Conservation (phyloP, 345 rosid species). For the Ricinus communis region DNA sequence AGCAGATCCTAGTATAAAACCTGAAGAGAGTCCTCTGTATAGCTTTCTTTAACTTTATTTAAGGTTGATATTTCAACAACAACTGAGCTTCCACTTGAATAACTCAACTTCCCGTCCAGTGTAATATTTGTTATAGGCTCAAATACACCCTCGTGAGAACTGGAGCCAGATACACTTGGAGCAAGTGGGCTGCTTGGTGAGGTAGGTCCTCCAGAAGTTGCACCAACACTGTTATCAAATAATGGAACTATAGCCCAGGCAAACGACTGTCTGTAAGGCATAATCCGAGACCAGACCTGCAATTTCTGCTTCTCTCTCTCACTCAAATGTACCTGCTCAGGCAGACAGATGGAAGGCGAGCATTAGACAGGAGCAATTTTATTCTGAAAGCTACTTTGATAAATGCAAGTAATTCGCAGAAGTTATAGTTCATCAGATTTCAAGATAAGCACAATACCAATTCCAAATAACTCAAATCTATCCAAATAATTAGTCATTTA, state of each 20-base stretch:
- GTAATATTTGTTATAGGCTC: slow-evolving; percentile 86
- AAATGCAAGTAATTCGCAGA: not conserved
- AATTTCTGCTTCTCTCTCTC: slow-evolving; percentile 98
- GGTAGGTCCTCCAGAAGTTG: slow-evolving; percentile 78
- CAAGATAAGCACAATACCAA: not conserved
- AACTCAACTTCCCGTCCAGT: slow-evolving; percentile 79
- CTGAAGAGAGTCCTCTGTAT: slow-evolving; percentile 94
- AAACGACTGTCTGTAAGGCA: slow-evolving; percentile 96
- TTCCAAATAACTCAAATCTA: not conserved
- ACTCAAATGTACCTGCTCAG: slow-evolving; percentile 69
- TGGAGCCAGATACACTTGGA: slow-evolving; percentile 79
- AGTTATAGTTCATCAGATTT: not conserved
- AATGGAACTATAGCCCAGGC: slow-evolving; percentile 98
- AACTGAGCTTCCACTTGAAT: slow-evolving; percentile 77
- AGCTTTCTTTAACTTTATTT: slow-evolving; percentile 94
- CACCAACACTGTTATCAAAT: slow-evolving; percentile 78
- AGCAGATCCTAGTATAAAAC: slow-evolving; percentile 29
- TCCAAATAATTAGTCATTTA: not conserved
- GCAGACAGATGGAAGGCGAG: slow-evolving; percentile 23
- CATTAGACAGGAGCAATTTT: slow-evolving; percentile 11
- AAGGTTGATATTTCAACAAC: slow-evolving; percentile 93
- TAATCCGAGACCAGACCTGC: slow-evolving; percentile 97
- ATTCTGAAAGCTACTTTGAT: not conserved
- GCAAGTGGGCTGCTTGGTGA: slow-evolving; percentile 99
- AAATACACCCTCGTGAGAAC: slow-evolving; percentile 73